Base-by-base conservation (phyloP, 345 rosid species). In the Pugionium dolabratum region DNA sequence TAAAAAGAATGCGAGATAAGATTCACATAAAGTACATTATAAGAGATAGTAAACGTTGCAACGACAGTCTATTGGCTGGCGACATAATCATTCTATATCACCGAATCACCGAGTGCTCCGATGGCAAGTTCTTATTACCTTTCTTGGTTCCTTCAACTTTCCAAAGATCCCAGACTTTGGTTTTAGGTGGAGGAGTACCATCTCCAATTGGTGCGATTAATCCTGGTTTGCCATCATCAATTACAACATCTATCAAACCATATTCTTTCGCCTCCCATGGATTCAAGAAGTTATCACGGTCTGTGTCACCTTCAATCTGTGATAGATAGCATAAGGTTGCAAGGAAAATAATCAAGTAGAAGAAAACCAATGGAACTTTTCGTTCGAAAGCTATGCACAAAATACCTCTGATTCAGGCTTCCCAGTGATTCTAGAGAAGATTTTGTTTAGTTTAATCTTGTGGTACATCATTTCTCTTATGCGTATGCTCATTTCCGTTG, bases 181-280 rank as follows among this genome's bases (percentile, higher is more conserved):
- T 81, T 69, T 76, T 84, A 2, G 95, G 98, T 25, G 96, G 96
- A 44, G 93, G 90, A 11, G 69, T 42, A 10, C 82, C 75, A 67
- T 92, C 93, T 37, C 72, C 81, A 50, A 70, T 62, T 1, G 96
- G 98, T 10, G 98, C 98, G 50, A 92, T 80, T 49, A 89, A 55
- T 60, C 98, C 98, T n/a, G 96, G 91, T 76, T 89, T 92, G 37
- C 93, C 98, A 64, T 92, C 93, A 52, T 92, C 98, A 3, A 92
- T 87, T 3, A 93, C 96, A 64, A 49, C 83, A 62, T 93, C 97
- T 2, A 93, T 70, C 73, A 93, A 76, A 2, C 98, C 98, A 5
- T 93, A 93, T 56, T 87, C 94, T 80, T 87, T 90, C 6, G 98
- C 96, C 73, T 93, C 90, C 98, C 97, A 93, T 25, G 98, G 84